Evolutionary conservation across 768 basidiomycete genomes (phyloP), one percentile per base, ranked within the genome.

Genomic region (Russula compacta): DNA sequence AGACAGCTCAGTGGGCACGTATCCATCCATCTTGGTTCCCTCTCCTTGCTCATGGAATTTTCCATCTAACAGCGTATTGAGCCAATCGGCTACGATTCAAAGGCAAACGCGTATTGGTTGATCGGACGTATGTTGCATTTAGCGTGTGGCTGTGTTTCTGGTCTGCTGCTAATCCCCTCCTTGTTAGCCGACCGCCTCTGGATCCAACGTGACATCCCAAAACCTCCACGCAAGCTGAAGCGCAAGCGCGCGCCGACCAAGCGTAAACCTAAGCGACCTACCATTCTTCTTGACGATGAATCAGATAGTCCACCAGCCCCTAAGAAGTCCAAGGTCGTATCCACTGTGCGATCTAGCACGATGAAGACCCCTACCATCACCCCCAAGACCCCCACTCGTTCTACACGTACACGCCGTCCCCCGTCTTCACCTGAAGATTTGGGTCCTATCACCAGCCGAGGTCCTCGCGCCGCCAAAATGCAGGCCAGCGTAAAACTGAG

Each of bases 61-160:
- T 29, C 53, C 44, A 5, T 29, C 49, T 17, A 5, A 42, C 59
- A 94, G 92, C 86, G 92, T 29, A 83, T 87, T 58, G 88, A 92
- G 67, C 91, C 92, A 9, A 81, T 93, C 62, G 92, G 92, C 6
- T 91, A 88, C 65, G 92, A 93, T 67, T 79, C 81, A 43, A 85
- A 85, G 68, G 76, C 75, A 7, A 91, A 92, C 70, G 84, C 86
- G 0, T 93, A 92, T 69, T 92, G 90, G 90, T 72, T 92, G 24
- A 88, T 94, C 64, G 91, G 92, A 46, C 79, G 87, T 87, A 73
- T 40, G 80, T 75, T 19, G 8, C 38, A 52, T 46, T n/a, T 53
- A 49, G 39, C 33, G 24, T 19, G 36, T 29, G n/a, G 17, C 35
- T 24, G 11, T 19, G 35, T 53, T 47, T 54, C 29, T 58, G 33